Evolutionary conservation across 2,329 filamentous ascomycete genomes (phyloP), one percentile per base, ranked within the genome.

Genomic region (Colletotrichum acutatum): DNA sequence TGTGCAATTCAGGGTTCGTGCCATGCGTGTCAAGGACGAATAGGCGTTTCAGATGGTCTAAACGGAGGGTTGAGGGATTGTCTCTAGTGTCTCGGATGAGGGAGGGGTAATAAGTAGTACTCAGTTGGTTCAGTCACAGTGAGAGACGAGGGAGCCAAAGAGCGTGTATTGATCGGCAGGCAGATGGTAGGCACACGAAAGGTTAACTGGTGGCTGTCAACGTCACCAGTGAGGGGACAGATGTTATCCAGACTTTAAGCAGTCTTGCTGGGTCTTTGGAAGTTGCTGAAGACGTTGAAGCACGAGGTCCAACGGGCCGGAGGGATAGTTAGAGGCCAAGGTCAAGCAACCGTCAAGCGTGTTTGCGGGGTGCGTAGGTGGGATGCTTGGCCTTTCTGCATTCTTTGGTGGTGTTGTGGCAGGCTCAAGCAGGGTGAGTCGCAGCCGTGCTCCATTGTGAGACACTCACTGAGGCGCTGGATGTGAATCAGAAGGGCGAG

Each of bases 41-140:
- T 61, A 37, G 32, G 70, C 56, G 70, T 72, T 72, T 70, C 66
- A 70, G 60, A 72, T 57, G 66, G 34, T 19, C 56, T 54, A 69
- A 49, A 60, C 37, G 54, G 49, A 32, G 22, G 66, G 62, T 34
- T 52, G 54, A 65, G 54, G 66, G 42, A 63, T 52, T 49, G 28
- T 65, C 54, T 59, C 42, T 61, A 26, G 60, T 34, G 32, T 54
- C 34, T 49, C 42, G 19, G 42, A 49, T n/a, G 42, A 19, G 42
- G 19, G 42, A 49, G 42, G 42, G 42, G 42, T 49, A 49, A 19
- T 42, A 42, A 42, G 42, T 49, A 16, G 14, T 42, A 3, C 14
- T 16, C 37, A 4, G 19, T 49, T n/a, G 7, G 19, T 49, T 49
- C 42, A 49, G 42, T 42, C 37, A 42, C 37, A 42, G 37, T 42